These are phyloP conservation scores for Apium graveolens DNA, from an alignment of 129 eudicot genomes.

Conservation along the genomic window DNA sequence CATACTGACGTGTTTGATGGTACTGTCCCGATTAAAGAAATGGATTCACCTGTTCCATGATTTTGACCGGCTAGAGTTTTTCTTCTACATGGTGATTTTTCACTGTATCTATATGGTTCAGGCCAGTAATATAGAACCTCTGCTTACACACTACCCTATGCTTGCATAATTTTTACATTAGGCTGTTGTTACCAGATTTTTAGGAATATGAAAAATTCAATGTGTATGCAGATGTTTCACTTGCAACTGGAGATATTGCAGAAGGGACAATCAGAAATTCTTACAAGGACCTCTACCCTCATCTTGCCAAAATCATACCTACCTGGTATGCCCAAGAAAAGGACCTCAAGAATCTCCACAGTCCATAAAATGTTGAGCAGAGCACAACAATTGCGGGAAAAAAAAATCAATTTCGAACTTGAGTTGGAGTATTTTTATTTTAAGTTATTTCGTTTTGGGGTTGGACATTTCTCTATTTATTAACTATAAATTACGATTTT, in stretches of 20 bases:
- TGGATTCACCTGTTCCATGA: neutral
- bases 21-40: neutral
- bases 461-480: too few relatives aligned
- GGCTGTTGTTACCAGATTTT: neutral
- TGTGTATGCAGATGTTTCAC: slow-evolving; percentile 57
- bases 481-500: too few relatives aligned
- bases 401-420: too few relatives aligned
- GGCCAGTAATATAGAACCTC: neutral
- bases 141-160: neutral
- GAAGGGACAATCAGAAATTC: slow-evolving; percentile 77
- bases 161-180: neutral
- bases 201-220: slow-evolving; percentile 1
- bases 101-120: neutral
- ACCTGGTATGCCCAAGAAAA: too few relatives aligned
- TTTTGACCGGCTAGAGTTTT: too few relatives aligned
- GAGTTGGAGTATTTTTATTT: too few relatives aligned
- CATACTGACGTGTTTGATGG: neutral
- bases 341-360: too few relatives aligned
- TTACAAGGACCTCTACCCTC: slow-evolving; percentile 72
- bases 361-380: too few relatives aligned
- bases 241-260: slow-evolving; percentile 91
- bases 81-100: neutral
- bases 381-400: too few relatives aligned
- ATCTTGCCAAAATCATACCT: slow-evolving; percentile 32
- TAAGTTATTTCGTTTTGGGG: too few relatives aligned